phyloP scores from a whole-genome alignment of 345 rosid genomes.

The Pugionium dolabratum region DNA sequence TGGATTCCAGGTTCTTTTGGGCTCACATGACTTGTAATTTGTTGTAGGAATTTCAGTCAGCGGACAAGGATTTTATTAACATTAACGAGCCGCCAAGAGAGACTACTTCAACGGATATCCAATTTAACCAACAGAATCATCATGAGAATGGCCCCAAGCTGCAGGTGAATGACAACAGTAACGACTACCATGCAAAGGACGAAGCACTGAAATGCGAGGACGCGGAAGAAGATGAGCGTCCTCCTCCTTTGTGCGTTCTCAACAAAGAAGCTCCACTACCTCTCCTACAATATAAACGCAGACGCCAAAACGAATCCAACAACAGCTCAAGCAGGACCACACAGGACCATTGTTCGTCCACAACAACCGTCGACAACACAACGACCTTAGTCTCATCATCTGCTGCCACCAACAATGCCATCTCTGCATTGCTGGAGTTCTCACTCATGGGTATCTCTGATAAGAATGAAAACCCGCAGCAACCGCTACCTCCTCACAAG shows the following conservation, averaged over 20 bases:
- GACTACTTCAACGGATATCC: constrained; percentile 32
- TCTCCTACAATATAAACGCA: constrained; percentile 66
- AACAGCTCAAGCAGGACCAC: no score
- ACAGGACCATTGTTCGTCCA: no score
- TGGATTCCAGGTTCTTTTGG: neutral
- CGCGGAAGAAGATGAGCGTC: constrained; percentile 43
- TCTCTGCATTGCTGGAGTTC: no score
- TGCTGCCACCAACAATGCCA: no score
- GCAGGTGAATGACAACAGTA: constrained; percentile 24
- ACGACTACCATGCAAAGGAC: neutral
- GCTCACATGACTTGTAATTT: constrained; percentile 8
- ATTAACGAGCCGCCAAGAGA: constrained; percentile 42
- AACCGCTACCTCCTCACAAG: constrained; percentile 9
- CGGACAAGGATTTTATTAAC: constrained; percentile 36
- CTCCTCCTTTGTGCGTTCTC: constrained; percentile 48
- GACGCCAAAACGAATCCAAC: constrained; percentile 39
- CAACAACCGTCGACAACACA: no score
- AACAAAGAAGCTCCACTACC: constrained; percentile 62
- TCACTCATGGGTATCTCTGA: no score
- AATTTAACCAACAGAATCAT: constrained; percentile 26
- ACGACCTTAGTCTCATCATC: no score
- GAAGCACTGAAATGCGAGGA: constrained; percentile 36
- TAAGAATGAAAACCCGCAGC: constrained; percentile 7
- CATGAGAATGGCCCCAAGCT: constrained; percentile 4
- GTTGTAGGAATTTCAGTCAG: constrained; percentile 47